Evolutionary conservation across 2,329 filamentous ascomycete species (phyloP), one percentile per base, ranked within the genome.

Genomic region (Exophiala mesophila): DNA sequence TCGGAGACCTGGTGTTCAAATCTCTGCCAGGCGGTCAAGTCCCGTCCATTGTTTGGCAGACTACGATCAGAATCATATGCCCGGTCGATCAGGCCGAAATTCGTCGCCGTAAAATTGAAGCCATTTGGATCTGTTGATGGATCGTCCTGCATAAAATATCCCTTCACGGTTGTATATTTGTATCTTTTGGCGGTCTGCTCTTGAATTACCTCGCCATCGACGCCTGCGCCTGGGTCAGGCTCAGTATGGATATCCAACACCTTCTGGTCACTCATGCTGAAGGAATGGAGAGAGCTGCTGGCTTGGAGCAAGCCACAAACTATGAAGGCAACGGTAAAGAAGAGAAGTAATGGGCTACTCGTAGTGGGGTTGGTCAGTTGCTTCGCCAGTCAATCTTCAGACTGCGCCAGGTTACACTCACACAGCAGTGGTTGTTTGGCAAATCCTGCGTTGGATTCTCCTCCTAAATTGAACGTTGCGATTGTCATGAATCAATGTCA

Each of bases 241-340:
- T 47, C 44, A 20, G 44, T 43, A 17, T 50, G 44, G 21, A 42
- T 40, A 20, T 48, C 48, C 10, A 51, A 33, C 26, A 43, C 41
- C 26, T 32, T 26, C 34, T 48, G 48, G 21, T 41, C 39, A 15
- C 31, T 24, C 19, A 39, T 37, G 24, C 8, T 26, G 18, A 47
- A 30, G 4, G 44, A 35, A 3, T 19, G 17, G 29, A 39, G 34
- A 18, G 31, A 20, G 48, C 48, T 35, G 36, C 23, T 45, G 35
- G 42, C 41, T 23, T 48, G 30, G 19, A 51, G 45, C 10, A 67
- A 63, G 15, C 63, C 62, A 34, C 65, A 66, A 29, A 78, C 83
- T 39, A 75, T 77, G 30, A 81, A 81, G 42, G 92, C 88, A 66
- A 75, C 79, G 17, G 80, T 94, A 39, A 77, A 86, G 57, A 71